Base-by-base conservation (phyloP, 1,284 basidiomycete genomes). In the Flammula alnicola region DNA sequence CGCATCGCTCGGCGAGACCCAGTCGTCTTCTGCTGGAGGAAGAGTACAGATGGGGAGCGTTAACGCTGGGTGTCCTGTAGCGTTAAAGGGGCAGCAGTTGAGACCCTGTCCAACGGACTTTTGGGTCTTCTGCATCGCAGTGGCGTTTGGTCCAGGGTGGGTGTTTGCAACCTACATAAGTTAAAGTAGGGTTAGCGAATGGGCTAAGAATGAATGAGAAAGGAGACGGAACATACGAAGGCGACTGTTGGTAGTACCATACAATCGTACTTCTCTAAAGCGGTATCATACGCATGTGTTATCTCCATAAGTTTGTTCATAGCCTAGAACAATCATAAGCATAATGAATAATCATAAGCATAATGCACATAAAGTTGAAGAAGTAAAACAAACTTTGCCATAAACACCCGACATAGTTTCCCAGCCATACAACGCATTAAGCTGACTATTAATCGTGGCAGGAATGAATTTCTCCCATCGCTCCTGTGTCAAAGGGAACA, bases 181-280 rank as follows among this genome's bases (percentile, higher is more conserved):
- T 3, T 6, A 39, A 8, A 25, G 32, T 19, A 20, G 12, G 7
- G 9, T 22, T 23, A 4, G 12, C n/a, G 23, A 30, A 30, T 11
- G 22, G 8, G 9, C n/a, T n/a, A 11, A 36, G n/a, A n/a, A n/a
- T n/a, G n/a, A n/a, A n/a, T n/a, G n/a, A n/a, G 30, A 14, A 22
- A 5, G 16, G 12, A 33, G 37, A 29, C n/a, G 14, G 12, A 26
- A 37, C 59, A 47, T 37, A 60, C 59, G 33, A 67, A 50, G 17
- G 68, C 67, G 7, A 69, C 63, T 2, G 77, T 79, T 5, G 78
- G 78, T 63, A 75, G 75, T 33, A 77, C 57, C 6, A 80, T 59
- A 4, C 78, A 63, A 51, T 78, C 75, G 51, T 69, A 73, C 10
- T 67, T 54, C 7, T 63, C 55, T 4, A 79, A 56, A 8, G 66